Base-by-base conservation (phyloP, 768 basidiomycete genomes). In the Termitomyces sp. region DNA sequence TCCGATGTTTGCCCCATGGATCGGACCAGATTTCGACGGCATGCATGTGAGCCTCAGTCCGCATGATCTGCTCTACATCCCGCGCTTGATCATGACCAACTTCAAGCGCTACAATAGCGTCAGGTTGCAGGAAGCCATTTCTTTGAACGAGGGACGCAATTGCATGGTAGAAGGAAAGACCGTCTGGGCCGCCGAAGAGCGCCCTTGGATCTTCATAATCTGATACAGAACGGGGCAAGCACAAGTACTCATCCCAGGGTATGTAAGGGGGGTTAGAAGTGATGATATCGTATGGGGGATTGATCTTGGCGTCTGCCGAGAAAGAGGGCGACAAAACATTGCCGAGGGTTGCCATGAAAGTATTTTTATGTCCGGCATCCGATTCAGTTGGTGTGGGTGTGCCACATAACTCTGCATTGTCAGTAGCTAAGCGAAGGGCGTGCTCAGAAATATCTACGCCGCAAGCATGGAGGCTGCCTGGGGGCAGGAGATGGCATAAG, bases 191-290 rank as follows among this genome's bases (percentile, higher is more conserved):
- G 23, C 91, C 94, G 46, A 94, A 78, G 26, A 98, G 82, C 12
- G 95, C 95, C 16, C 75, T 78, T 9, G 79, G 83, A 73, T 95
- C 93, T 72, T 98, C 96, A 69, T 83, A 91, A 55, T 82, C 77
- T 53, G 74, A 81, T 55, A 98, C 95, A 50, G 85, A 87, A n/a
- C 68, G 60, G 8, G 88, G 81, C 36, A 98, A 80, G 26, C 66
- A 54, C 46, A 82, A 72, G 68, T 87, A 95, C 60, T 89, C 87
- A 41, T 72, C 64, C 62, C 71, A 78, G 40, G 93, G 78, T 63
- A 98, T 90, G 72, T 97, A 98, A 10, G 93, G 90, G 28, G 91
- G 90, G 73, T 95, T 95, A 16, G 87, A 83, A 12, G 92, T 93
- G 67, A 95, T 75, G 58, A 95, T 74, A 72, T 93, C 87, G 72